These are phyloP conservation scores for Phalaenopsis hybrid DNA, from an alignment of 116 monocot species.

Conservation along the genomic window DNA sequence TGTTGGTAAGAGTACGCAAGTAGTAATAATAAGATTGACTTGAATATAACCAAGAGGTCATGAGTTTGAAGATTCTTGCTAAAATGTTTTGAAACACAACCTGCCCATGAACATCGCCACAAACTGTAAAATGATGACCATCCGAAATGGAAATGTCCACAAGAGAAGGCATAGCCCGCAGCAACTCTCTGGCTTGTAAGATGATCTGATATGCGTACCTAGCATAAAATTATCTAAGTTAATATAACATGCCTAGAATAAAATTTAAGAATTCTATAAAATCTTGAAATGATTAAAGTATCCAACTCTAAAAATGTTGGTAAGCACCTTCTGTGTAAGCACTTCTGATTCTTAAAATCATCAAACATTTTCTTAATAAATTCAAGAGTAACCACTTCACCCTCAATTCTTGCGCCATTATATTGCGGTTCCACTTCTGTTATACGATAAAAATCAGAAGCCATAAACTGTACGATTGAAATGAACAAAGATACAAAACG, in stretches of 20 bases:
- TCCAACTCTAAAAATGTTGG: neutral
- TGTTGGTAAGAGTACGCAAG: neutral
- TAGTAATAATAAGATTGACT: neutral
- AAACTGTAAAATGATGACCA: constrained; percentile 80
- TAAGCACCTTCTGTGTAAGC: constrained; percentile 79
- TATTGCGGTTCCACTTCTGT: constrained; percentile 86
- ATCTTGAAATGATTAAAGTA: neutral
- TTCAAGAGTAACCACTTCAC: constrained; percentile 73
- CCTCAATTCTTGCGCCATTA: constrained; percentile 89
- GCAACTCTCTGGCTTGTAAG: constrained; percentile 61
- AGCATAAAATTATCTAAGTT: constrained; percentile 7
- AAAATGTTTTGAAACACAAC: constrained; percentile 18
- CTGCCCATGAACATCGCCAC: constrained; percentile 99
- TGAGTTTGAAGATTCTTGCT: neutral
- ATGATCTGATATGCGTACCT: constrained; percentile 96
- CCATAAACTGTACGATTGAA: neutral
- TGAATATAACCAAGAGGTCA: neutral
- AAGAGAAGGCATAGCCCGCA: constrained; percentile 75
- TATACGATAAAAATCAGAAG: neutral
- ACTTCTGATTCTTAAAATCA: constrained; percentile 85
- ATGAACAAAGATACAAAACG: constrained; percentile 2
- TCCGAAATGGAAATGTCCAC: constrained; percentile 74
- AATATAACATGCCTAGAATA: neutral
- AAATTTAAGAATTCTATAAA: neutral
- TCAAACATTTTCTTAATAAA: constrained; percentile 96